A percentile compares a stretch with the other conserved stretches of the same genome.
Conservation (phyloP, 768 basidiomycete species). For the Pleurotus eryngii region DNA sequence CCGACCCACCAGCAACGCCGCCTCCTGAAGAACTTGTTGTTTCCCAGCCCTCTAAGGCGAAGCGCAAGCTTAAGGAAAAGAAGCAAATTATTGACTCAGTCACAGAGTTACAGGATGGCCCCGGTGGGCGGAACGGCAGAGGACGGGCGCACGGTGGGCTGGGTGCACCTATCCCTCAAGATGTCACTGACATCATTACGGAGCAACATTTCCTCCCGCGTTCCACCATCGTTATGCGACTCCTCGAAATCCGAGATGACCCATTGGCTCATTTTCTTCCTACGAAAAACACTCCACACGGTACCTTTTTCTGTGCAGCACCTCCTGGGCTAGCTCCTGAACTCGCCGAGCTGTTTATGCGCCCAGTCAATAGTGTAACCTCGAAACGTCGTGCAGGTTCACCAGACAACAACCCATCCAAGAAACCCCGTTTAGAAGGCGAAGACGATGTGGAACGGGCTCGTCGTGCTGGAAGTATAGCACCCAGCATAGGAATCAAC, state of each 20-base stretch:
- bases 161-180: slow-evolving; percentile 50
- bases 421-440: slow-evolving; percentile 52
- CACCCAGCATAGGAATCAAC: slow-evolving; percentile 55
- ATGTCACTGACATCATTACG: slow-evolving; percentile 69
- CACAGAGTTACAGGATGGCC: slow-evolving; percentile 75
- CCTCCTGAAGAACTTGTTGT: slow-evolving; percentile 56
- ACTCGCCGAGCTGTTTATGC: slow-evolving; percentile 80
- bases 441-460: slow-evolving; percentile 57
- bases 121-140: slow-evolving; percentile 50
- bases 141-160: slow-evolving; percentile 46
- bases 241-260: slow-evolving; percentile 82
- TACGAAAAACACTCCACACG: slow-evolving; percentile 67
- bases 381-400: slow-evolving; percentile 60
- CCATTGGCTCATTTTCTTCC: slow-evolving; percentile 86
- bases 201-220: slow-evolving; percentile 84
- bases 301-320: slow-evolving; percentile 76
- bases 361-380: slow-evolving; percentile 52
- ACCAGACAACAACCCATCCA: slow-evolving; percentile 58
- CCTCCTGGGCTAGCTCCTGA: slow-evolving; percentile 84
- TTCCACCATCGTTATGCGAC: slow-evolving; percentile 79
- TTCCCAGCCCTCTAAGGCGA: slow-evolving; percentile 36
- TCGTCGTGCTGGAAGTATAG: slow-evolving; percentile 63
- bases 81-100: slow-evolving; percentile 90
- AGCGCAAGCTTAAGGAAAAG: slow-evolving; percentile 65
- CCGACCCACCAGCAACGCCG: slow-evolving; percentile 74